These are phyloP conservation scores for Plantago lanceolata DNA, from an alignment of 305 asterid species.

Conservation along the genomic window DNA sequence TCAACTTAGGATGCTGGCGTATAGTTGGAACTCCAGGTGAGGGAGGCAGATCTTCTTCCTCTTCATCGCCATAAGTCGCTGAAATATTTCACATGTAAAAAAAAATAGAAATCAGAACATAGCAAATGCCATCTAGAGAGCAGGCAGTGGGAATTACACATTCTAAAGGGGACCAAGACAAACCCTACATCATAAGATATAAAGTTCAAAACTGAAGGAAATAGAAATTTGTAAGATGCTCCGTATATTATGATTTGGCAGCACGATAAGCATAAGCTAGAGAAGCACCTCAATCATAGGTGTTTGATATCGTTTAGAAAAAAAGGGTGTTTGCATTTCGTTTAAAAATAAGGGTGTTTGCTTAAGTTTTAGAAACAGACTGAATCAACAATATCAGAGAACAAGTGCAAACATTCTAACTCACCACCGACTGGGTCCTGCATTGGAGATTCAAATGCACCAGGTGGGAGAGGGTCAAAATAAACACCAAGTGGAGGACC, in stretches of 20 bases:
- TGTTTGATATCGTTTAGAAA: too few species aligned
- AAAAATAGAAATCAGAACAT: slow-evolving; percentile 18
- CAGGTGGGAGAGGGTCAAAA: slow-evolving; percentile 84
- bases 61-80: slow-evolving; percentile 41
- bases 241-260: too few species aligned
- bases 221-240: background rate
- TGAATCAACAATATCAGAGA: background rate
- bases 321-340: too few species aligned
- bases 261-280: background rate
- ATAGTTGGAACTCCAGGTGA: slow-evolving; percentile 39
- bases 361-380: background rate
- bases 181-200: too few species aligned
- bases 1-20: slow-evolving; percentile 40
- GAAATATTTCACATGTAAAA: slow-evolving; percentile 27
- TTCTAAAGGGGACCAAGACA: background rate
- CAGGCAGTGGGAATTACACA: background rate
- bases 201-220: background rate
- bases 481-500: slow-evolving; percentile 91
- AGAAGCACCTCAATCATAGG: too few species aligned
- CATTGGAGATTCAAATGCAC: slow-evolving; percentile 58
- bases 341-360: too few species aligned
- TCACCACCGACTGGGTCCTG: slow-evolving; percentile 49
- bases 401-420: slow-evolving; percentile 17
- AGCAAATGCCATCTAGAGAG: slow-evolving; percentile 11
- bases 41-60: slow-evolving; percentile 36